Base-by-base conservation (phyloP, 257 asterid species). In the Phtheirospermum japonicum region DNA sequence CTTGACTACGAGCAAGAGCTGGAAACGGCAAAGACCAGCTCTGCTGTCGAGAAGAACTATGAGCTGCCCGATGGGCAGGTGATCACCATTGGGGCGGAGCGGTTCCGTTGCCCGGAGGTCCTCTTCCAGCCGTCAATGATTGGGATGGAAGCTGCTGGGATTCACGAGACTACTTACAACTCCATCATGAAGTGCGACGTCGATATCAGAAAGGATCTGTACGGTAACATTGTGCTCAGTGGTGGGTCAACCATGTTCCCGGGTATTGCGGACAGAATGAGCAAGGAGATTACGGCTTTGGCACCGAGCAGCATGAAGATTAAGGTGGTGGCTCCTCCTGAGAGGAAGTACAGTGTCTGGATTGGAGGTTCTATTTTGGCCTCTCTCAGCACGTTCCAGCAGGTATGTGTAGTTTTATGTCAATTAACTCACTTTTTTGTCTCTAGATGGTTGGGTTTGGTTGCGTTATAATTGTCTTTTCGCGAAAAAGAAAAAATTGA, bases 361-460 rank as follows among this genome's bases (percentile, higher is more conserved):
- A 86, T 86, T 2, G 91, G 95, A 67, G 92, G 95, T 4, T 86
- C 91, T 63, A 86, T 86, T 63, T 67, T 86, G 79, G 89, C 95
- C 40, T 86, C 95, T 68, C 95, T 86, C 72, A 87, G 95, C 80
- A 84, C 95, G 2, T 87, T 87, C 95, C 90, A 87, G 80, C 93
- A 87, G 95, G 95, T 86, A 80, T 28, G 30, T 39, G 7, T 5
- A 23, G 49, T 4, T 31, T 55, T 68, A n/a, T n/a, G 23, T 13
- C 18, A 9, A 31, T 19, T 23, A 23, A 61, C 37, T 7, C 31
- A 0, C 17, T 30, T 9, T 50, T 31, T 4, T 31, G 9, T 59
- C 34, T 5, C 6, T 32, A 30, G 26, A 12, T 32, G 16, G 36
- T 33, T 33, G 39, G 28, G 28, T 23, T 23, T 23, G 28, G n/a